Evolutionary conservation across 140 eudicot species (phyloP), one percentile per base, ranked within the genome.

Genomic region (Anethum foeniculum): DNA sequence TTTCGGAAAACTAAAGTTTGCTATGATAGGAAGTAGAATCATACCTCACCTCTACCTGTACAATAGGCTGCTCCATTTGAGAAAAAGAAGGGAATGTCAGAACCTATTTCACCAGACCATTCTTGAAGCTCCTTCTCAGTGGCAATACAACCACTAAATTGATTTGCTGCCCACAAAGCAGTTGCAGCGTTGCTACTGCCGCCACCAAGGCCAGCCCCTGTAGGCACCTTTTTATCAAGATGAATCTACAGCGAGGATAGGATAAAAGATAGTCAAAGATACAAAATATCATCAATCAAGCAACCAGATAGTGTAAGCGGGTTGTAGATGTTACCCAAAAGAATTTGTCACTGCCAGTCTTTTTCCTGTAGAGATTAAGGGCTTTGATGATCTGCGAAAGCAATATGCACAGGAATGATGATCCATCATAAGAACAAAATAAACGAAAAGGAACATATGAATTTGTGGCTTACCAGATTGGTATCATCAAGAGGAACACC

Each of bases 181-280:
- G 99, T 95, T 39, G 98, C 99, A 65, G 98, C 99, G 83, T 95
- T 95, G 84, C 99, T 91, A 86, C 99, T 95, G 72, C 99, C 98
- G 34, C 99, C 98, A 11, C 99, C 99, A 75, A 95, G 96, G 68
- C 99, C 99, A 21, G 98, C 98, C 68, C 99, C 99, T 7, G 99
- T 95, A 47, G 98, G 99, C 85, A 95, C 99, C 86, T 86, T 93
- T 89, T 95, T 95, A 83, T 92, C 97, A 74, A 93, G 96, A 87
- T 95, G 99, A 82, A 95, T 75, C 99, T 95, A 80, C 69, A 77
- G 80, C 79, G 60, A 54, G 23, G 43, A 39, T 34, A 43, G n/a
- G 47, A 48, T 44, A 82, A 56, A 56, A 32, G 18, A 18, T 41
- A 62, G 47, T 72, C 38, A 25, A 47, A 48, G 54, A 36, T 58